Percentiles rank a stretch among this genome's conserved stretches.
These are phyloP conservation scores for Parmelia sp. DNA, from an alignment of 495 filamentous ascomycete species.

Conservation along the genomic window DNA sequence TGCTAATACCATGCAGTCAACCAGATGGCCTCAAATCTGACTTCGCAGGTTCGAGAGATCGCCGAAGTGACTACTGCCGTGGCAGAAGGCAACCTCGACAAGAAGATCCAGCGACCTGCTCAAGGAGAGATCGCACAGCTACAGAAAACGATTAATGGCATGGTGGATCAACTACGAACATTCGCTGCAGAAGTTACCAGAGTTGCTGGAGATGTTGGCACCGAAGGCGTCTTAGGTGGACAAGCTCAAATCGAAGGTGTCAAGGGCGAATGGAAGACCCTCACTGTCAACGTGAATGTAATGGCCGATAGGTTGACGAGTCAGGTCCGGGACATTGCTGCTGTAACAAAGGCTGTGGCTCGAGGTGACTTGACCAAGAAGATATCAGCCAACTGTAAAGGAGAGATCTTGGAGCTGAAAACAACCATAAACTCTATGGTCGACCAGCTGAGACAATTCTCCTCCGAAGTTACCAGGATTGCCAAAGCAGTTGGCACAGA, in stretches of 20 bases:
- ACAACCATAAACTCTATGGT: conserved; percentile 99
- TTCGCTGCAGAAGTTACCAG: conserved; percentile 97
- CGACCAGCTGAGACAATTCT: conserved; percentile 93
- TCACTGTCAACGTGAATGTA: conserved; percentile 96
- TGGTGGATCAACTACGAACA: conserved; percentile 95
- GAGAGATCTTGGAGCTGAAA: conserved; percentile 92
- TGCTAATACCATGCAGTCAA: conserved; percentile 60
- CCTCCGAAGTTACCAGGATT: conserved; percentile 95
- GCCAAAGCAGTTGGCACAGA: conserved; percentile 96
- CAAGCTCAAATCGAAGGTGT: conserved; percentile 92
- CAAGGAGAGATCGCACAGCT: conserved; percentile 93
- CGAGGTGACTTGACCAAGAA: conserved; percentile 95
- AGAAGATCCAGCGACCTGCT: conserved; percentile 92
- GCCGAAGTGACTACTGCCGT: conserved; percentile 94
- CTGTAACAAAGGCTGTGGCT: conserved; percentile 96
- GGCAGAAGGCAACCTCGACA: conserved; percentile 89
- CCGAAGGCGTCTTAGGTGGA: conserved; percentile 92
- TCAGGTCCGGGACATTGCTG: conserved; percentile 96
- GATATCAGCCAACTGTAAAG: conserved; percentile 92
- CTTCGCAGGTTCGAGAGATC: conserved; percentile 90
- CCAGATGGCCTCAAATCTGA: conserved; percentile 88
- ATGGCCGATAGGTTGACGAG: conserved; percentile 98
- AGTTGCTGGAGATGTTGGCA: conserved; percentile 94
- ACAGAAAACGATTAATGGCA: conserved; percentile 97
- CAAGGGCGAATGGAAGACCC: conserved; percentile 87